A percentile compares a stretch with the other conserved stretches of the same genome.
phyloP scores from a whole-genome alignment of 2,329 filamentous ascomycete species.

The Stylonectria norvegica region DNA sequence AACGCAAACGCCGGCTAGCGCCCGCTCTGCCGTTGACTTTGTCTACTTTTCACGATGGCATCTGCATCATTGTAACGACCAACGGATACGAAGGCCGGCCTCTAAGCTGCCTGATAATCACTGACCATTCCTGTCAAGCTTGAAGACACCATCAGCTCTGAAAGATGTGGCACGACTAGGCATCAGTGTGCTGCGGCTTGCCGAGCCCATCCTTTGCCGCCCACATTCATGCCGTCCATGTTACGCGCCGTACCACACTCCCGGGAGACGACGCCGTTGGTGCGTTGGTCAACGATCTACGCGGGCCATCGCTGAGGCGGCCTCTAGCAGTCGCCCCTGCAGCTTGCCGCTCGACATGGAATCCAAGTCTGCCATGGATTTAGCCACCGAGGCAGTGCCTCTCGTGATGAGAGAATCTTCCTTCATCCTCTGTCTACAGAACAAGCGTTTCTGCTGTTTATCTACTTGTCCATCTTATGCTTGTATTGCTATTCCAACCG shows the following conservation, averaged over 20 bases:
- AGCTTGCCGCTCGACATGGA: background rate
- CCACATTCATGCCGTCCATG: background rate
- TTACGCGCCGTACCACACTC: background rate
- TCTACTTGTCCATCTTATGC: background rate
- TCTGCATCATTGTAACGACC: too few relatives aligned
- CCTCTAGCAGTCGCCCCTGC: background rate
- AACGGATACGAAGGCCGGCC: too few relatives aligned
- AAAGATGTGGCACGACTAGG: too few relatives aligned
- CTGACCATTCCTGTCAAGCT: too few relatives aligned
- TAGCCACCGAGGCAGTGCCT: background rate
- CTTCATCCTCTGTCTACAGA: background rate
- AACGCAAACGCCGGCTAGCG: too few relatives aligned
- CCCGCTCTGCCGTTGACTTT: too few relatives aligned
- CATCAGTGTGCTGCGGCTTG: too few relatives aligned
- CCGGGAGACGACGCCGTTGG: background rate
- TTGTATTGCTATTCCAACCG: slow-evolving; percentile 1
- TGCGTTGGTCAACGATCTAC: too few relatives aligned
- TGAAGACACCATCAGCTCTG: too few relatives aligned
- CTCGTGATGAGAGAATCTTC: background rate
- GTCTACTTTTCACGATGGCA: too few relatives aligned
- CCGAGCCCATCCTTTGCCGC: background rate
- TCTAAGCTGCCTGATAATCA: too few relatives aligned
- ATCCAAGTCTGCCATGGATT: background rate
- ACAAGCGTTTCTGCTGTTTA: too few relatives aligned
- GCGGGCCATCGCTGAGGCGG: background rate